Base-by-base conservation (phyloP, 2,329 filamentous ascomycete species). In the Arachnomyces sp. region DNA sequence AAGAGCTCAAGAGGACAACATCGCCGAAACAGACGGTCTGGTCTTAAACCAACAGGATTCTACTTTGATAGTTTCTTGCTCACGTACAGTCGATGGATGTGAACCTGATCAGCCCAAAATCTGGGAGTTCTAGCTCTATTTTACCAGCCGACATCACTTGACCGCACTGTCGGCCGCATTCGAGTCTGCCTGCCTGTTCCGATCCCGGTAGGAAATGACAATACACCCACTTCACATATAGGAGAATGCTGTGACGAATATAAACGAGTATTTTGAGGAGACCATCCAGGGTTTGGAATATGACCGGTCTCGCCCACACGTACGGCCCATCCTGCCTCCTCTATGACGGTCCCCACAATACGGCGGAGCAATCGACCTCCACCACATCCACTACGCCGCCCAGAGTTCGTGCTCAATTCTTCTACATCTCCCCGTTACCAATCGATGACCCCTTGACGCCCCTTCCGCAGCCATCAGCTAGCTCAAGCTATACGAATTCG, bases 361-460 rank as follows among this genome's bases (percentile, higher is more conserved):
- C 21, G 5, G 52, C 61, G 9, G 53, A 61, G 31, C 52, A 52
- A n/a, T 44, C 55, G 31, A 52, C 56, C 33, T 55, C 59, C 43
- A 52, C 55, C 33, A 49, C 52, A 13, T 55, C 51, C 39, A 69
- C 66, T 39, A 70, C 75, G 16, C 82, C 84, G 12, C 72, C 77
- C 0, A 56, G 50, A 17, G 61, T 84, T 39, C 71, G 73, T 25
- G 74, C 82, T 15, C 85, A 87, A 47, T 95, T 87, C 67, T 95
- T 95, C 64, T 95, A 94, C 62, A 76, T 80, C 11, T 92, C 87
- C 8, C 70, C 80, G 9, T 75, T 90, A 36, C 82, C 87, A 21
- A 88, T 95, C 56, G 88, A 95, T 55, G 88, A 95, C 55, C 86
- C 86, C 16, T 73, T 94, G n/a, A 86, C 84, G 7, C 76, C 82